A percentile compares a stretch with the other conserved stretches of the same genome.
Conservation (phyloP, 2,329 filamentous ascomycete species). For the Claviceps citrina region DNA sequence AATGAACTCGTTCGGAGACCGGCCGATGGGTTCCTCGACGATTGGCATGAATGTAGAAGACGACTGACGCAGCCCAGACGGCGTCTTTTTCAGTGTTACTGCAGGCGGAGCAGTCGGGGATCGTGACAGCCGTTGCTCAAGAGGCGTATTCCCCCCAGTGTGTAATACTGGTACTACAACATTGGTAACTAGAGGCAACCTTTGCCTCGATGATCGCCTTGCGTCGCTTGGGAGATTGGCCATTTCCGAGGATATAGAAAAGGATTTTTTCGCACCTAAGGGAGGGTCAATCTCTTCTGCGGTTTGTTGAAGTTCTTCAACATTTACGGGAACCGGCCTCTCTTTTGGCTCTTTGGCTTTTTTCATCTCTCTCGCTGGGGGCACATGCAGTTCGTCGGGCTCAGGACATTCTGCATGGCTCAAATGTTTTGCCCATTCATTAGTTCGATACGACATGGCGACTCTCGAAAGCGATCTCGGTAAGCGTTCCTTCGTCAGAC, state of each 20-base stretch:
- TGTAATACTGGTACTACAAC: not conserved
- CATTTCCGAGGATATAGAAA: constrained; percentile 15
- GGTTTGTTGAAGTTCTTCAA: constrained; percentile 51
- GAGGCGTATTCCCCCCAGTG: not conserved
- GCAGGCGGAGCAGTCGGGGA: not conserved
- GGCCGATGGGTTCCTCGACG: constrained; percentile 23
- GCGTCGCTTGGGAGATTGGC: constrained; percentile 8
- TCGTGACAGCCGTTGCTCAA: constrained; percentile 1
- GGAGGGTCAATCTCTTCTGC: constrained; percentile 32
- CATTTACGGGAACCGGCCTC: constrained; percentile 42
- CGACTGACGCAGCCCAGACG: constrained; percentile 10
- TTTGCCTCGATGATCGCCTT: constrained; percentile 11
- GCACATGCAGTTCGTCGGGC: constrained; percentile 41
- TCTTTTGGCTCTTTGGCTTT: constrained; percentile 24
- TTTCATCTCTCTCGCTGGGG: constrained; percentile 12
- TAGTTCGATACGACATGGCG: constrained; percentile 72
- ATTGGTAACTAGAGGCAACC: constrained; percentile 10
- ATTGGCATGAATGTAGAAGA: constrained; percentile 23
- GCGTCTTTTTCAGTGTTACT: constrained; percentile 11
- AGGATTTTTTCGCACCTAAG: constrained; percentile 14
- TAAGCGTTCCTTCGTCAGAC: constrained; percentile 45
- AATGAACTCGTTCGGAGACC: constrained; percentile 8
- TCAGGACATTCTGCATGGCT: constrained; percentile 60
- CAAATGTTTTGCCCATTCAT: constrained; percentile 91
- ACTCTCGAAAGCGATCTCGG: constrained; percentile 61